Base-by-base conservation (phyloP, 2,329 filamentous ascomycete genomes). In the Colletotrichum sp. region DNA sequence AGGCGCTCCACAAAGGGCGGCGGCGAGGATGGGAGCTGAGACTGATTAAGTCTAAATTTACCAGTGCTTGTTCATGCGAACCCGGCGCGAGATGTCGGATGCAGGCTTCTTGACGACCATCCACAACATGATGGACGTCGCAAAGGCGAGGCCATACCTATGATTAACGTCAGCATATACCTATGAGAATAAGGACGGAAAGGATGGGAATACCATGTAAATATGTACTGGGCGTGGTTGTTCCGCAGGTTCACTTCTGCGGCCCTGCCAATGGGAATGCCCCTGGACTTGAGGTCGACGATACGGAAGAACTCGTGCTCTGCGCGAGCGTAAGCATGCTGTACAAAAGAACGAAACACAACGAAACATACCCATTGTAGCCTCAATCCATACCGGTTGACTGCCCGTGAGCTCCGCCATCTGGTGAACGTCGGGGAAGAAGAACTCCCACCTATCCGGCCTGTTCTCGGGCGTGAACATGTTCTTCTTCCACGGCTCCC, bases 151-250 rank as follows among this genome's bases (percentile, higher is more conserved):
- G 78, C 94, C 95, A 83, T 98, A 98, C 96, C 96, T 98, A 79
- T 55, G 71, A 66, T 39, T 49, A 68, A 26, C 57, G 52, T 78
- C 49, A 78, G 76, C 28, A 28, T 55, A 36, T 52, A 64, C 34
- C 34, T 34, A 32, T 28, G 49, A 24, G 39, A 57, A 8, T 55
- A 36, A 44, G 44, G 59, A 64, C 12, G 52, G 39, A 16, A 24
- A 60, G 49, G 63, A 16, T 9, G 5, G 15, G 7, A 21, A 28
- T 92, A 99, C 97, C 97, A 99, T 79, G 97, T 99, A 85, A 98
- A 97, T 80, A 99, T 99, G 86, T 99, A 99, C 88, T 99, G 97
- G 78, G 95, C 93, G 86, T 99, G 97, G 86, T 98, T 99, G 84
- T 99, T 99, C 84, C 95, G 92, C 82, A 99, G 88, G 83, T 98